These are phyloP conservation scores for Pythium scleroteichum DNA, from an alignment of 352 stramenopile genomes.

Conservation along the genomic window DNA sequence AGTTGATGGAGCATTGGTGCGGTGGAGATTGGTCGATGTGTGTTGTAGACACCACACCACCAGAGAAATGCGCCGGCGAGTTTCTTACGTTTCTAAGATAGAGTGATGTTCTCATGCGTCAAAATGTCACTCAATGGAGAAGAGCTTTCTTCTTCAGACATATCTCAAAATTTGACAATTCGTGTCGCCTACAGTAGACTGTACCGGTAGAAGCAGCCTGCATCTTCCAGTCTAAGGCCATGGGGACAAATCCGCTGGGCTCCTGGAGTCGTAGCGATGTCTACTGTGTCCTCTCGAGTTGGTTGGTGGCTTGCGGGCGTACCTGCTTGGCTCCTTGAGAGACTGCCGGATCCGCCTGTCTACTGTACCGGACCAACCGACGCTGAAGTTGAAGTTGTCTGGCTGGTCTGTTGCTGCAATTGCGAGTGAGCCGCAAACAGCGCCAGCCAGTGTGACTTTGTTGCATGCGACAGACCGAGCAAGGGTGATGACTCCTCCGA, in stretches of 20 bases:
- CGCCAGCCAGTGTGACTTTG: too few species aligned
- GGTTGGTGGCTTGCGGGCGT: too few species aligned
- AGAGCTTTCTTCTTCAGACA: neutral
- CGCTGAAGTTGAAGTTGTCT: conserved; percentile 6
- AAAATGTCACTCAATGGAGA: too few species aligned
- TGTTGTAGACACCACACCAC: neutral
- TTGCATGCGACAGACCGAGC: neutral
- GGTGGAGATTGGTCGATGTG: neutral
- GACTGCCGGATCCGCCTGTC: neutral
- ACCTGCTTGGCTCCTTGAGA: too few species aligned
- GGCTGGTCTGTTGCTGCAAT: neutral
- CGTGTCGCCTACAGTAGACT: too few species aligned
- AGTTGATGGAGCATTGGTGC: conserved; percentile 51
- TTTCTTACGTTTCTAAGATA: conserved; percentile 17
- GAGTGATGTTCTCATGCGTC: neutral
- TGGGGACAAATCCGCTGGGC: too few species aligned
- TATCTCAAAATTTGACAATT: conserved; percentile 3
- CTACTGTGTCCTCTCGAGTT: too few species aligned
- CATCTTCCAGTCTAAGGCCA: too few species aligned
- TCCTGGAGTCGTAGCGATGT: too few species aligned
- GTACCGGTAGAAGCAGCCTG: too few species aligned
- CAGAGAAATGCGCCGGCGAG: neutral
- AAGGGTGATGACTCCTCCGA: too few species aligned
- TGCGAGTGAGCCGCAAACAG: too few species aligned
- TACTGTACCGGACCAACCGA: neutral